Evolutionary conservation across 805 yeast species (phyloP).

Genomic region (Ogataea corticis): DNA sequence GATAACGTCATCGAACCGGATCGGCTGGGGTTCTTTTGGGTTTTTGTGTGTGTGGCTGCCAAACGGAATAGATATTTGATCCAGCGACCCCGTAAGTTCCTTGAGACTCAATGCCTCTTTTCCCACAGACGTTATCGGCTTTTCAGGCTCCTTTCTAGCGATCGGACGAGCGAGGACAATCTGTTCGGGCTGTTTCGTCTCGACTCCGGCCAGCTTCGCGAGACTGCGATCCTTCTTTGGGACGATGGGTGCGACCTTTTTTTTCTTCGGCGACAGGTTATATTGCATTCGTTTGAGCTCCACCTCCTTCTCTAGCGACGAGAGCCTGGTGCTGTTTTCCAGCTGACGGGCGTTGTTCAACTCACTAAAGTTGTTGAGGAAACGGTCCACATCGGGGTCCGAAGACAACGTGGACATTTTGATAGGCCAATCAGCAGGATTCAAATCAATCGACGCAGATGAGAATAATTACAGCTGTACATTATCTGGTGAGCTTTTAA

Average conservation of each 20-base stretch:
- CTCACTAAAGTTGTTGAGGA: conserved; percentile 25
- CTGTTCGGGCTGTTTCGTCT: conserved; percentile 1
- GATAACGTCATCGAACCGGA: conserved; percentile 26
- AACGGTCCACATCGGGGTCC: conserved; percentile 29
- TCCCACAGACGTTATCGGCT: background rate
- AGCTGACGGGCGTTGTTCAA: conserved; percentile 17
- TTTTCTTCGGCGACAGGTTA: conserved; percentile 23
- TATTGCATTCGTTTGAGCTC: conserved; percentile 21
- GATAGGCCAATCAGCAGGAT: background rate
- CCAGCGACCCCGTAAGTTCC: conserved; percentile 11
- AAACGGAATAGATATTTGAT: conserved; percentile 8
- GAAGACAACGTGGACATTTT: conserved; percentile 11
- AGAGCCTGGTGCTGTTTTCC: conserved; percentile 22
- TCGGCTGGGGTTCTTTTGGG: conserved; percentile 24
- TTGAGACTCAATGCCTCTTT: background rate
- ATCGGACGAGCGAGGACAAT: conserved; percentile 18
- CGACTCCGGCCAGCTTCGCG: conserved; percentile 1
- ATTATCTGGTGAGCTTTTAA: no score
- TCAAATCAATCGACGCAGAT: background rate
- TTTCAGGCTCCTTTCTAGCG: conserved; percentile 14
- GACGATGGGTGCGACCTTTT: conserved; percentile 29
- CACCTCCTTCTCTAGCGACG: conserved; percentile 22
- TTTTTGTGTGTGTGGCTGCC: background rate
- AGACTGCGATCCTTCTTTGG: conserved; percentile 27
- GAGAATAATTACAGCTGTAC: background rate